Conservation (phyloP, 2,329 filamentous ascomycete species). For the Fusarium nanum region DNA sequence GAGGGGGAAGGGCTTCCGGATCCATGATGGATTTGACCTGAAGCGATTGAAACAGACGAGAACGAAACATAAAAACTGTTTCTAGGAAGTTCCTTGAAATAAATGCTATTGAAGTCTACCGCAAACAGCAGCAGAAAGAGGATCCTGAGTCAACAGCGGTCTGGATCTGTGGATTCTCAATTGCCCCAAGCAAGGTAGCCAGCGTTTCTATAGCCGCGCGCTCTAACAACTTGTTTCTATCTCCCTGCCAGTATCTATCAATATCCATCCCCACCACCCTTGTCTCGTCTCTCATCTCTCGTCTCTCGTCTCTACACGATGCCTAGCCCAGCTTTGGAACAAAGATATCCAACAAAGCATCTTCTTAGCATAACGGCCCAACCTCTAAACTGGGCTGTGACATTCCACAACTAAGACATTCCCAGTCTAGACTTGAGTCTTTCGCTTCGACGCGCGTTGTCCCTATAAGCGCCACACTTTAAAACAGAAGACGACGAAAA, state of each 20-base stretch:
- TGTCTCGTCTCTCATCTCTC: not conserved
- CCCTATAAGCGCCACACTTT: slow-evolving; percentile 22
- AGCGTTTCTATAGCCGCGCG: slow-evolving; percentile 30
- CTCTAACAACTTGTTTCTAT: not conserved
- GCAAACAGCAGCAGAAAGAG: not conserved
- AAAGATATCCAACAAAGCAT: slow-evolving; percentile 23
- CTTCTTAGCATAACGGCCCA: not conserved
- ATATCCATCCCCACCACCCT: not conserved
- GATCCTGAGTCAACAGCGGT: not conserved
- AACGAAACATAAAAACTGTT: slow-evolving; percentile 6
- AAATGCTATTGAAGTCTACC: slow-evolving; percentile 6
- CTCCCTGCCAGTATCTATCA: not conserved
- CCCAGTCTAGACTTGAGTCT: not conserved
- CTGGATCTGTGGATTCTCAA: not conserved
- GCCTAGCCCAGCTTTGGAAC: not conserved
- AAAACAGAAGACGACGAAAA: not conserved
- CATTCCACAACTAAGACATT: slow-evolving; percentile 36
- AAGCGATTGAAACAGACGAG: slow-evolving; percentile 18
- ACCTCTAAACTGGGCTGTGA: slow-evolving; percentile 8
- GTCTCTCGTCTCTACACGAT: not conserved
- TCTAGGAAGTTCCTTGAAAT: not conserved
- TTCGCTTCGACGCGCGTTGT: slow-evolving; percentile 32
- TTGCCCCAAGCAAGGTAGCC: not conserved
- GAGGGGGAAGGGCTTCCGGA: slow-evolving; percentile 18
- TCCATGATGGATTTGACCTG: not conserved